Conservation (phyloP, 176 grass and related monocot genomes). For the Musa beccarii region DNA sequence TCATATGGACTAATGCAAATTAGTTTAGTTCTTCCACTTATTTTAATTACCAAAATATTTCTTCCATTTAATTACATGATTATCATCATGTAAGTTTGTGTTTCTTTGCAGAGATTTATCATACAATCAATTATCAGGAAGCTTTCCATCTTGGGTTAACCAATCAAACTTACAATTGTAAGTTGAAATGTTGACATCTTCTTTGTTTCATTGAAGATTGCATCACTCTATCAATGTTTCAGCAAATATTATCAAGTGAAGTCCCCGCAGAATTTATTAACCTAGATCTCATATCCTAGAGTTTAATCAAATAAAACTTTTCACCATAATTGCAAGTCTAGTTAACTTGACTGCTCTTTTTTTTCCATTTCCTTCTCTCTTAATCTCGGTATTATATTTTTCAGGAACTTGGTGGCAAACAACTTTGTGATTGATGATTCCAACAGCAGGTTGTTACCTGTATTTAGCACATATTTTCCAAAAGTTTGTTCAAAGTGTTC, state of each 20-base stretch:
- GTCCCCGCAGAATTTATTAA: too few species aligned
- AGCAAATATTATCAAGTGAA: neutral
- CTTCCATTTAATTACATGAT: neutral
- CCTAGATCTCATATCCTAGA: too few species aligned
- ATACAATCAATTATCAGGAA: conserved; percentile 16
- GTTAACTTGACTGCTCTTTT: neutral
- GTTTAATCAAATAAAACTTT: neutral
- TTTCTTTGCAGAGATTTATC: conserved; percentile 21
- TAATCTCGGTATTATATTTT: neutral
- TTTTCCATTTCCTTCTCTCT: neutral
- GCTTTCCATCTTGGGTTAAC: conserved; percentile 11
- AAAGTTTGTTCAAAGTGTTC: neutral
- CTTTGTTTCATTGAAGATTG: neutral
- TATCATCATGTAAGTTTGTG: neutral
- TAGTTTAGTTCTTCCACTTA: neutral
- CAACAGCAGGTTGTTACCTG: neutral
- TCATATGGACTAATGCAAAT: neutral
- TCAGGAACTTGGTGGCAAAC: conserved; percentile 12
- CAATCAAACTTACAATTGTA: conserved; percentile 2
- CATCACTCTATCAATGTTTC: neutral
- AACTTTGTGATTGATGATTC: conserved; percentile 3
- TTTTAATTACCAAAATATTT: neutral
- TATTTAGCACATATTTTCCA: neutral
- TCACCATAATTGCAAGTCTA: too few species aligned
- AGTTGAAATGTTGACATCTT: neutral